A percentile compares a stretch with the other conserved stretches of the same genome.
Evolutionary conservation across 306 rosid genomes (phyloP).

Genomic region (Begonia masoniana): DNA sequence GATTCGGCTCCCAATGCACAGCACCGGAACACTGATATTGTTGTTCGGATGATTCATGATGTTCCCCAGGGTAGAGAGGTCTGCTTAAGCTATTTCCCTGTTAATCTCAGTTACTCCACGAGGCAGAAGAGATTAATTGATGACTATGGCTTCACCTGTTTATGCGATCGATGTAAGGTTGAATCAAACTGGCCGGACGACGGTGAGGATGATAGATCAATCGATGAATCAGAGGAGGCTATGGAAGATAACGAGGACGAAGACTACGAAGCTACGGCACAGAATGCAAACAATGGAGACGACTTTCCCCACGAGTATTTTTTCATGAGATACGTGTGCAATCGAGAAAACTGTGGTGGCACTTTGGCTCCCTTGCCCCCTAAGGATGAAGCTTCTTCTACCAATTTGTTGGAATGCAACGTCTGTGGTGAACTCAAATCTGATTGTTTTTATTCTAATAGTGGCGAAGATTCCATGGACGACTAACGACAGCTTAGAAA

Average conservation of each 20-base stretch:
- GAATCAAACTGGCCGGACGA: slow-evolving; percentile 67
- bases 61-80: slow-evolving; percentile 77
- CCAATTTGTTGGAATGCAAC: slow-evolving; percentile 56
- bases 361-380: slow-evolving; percentile 69
- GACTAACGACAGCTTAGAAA: slow-evolving; percentile 2
- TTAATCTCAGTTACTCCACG: slow-evolving; percentile 34
- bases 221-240: slow-evolving; percentile 26
- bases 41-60: slow-evolving; percentile 64
- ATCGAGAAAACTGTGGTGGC: slow-evolving; percentile 50
- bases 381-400: slow-evolving; percentile 17
- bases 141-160: slow-evolving; percentile 69
- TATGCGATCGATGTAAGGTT: slow-evolving; percentile 65
- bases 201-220: slow-evolving; percentile 26
- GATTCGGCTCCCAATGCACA: slow-evolving; percentile 19
- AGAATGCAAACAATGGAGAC: slow-evolving; percentile 4
- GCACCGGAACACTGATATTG: slow-evolving; percentile 34
- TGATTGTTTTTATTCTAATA: slow-evolving; percentile 15
- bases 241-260: slow-evolving; percentile 16
- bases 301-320: slow-evolving; percentile 77
- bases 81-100: slow-evolving; percentile 81
- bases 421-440: slow-evolving; percentile 47
- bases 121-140: slow-evolving; percentile 59
- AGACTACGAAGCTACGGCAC: slow-evolving; percentile 5
- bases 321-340: slow-evolving; percentile 60
- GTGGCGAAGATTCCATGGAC: slow-evolving; percentile 30